Percentiles rank a stretch among this genome's conserved stretches.
These are phyloP conservation scores for Aurinia saxatilis DNA, from an alignment of 345 rosid species.

Conservation along the genomic window DNA sequence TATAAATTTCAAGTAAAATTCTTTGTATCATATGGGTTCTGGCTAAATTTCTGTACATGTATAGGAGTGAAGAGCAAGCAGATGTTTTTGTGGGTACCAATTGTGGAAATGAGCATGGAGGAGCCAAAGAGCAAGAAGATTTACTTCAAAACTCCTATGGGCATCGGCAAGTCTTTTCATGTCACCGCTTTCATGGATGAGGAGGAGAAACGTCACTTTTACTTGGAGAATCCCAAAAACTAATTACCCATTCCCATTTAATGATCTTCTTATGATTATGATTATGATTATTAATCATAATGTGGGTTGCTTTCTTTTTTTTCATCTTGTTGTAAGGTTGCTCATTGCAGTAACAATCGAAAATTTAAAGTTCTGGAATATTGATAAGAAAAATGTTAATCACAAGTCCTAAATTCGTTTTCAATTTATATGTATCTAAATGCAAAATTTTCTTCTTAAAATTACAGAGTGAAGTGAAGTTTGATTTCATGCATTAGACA, in stretches of 20 bases:
- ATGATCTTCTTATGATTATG: neutral
- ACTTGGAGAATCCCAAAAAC: constrained; percentile 28
- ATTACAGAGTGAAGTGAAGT: too few relatives aligned
- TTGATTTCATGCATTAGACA: too few relatives aligned
- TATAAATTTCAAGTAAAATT: neutral
- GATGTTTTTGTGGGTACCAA: constrained; percentile 81
- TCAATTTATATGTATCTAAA: too few relatives aligned
- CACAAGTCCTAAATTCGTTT: too few relatives aligned
- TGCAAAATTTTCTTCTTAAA: too few relatives aligned
- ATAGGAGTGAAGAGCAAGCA: constrained; percentile 69
- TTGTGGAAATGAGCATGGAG: constrained; percentile 69
- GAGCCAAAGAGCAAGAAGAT: constrained; percentile 48
- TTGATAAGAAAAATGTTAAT: too few relatives aligned
- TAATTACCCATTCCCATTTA: constrained; percentile 3
- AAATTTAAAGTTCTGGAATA: neutral
- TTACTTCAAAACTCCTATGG: constrained; percentile 82
- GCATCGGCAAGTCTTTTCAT: constrained; percentile 74
- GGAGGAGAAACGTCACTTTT: constrained; percentile 58
- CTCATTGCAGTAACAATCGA: neutral
- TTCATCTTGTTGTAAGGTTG: constrained; percentile 1
- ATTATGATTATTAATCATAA: neutral
- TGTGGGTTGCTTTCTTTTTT: neutral
- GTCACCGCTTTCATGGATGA: constrained; percentile 62
- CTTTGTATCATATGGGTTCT: neutral
- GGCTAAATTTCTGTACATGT: neutral